phyloP scores from a whole-genome alignment of 176 grass and related monocot genomes.

The Miscanthus lutarioriparius region DNA sequence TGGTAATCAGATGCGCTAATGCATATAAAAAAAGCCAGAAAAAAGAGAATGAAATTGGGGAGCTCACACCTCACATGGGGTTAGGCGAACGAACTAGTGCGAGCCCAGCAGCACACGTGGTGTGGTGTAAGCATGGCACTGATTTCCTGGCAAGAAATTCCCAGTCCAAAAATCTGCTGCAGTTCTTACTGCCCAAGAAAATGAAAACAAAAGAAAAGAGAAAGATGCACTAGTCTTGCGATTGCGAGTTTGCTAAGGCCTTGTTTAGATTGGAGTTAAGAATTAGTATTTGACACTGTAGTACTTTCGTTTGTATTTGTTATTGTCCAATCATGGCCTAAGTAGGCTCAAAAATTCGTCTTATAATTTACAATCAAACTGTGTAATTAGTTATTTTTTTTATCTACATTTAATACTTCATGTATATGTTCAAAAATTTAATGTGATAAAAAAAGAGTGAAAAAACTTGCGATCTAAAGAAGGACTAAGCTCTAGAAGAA shows the following conservation, averaged over 20 bases:
- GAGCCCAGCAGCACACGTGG: background rate
- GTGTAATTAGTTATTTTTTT: too few species aligned
- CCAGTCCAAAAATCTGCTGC: background rate
- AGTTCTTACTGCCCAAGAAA: background rate
- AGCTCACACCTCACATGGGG: background rate
- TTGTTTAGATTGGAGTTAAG: too few species aligned
- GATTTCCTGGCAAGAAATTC: background rate
- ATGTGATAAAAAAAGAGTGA: too few species aligned
- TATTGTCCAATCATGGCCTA: too few species aligned
- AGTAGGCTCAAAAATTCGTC: too few species aligned
- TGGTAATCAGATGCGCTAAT: background rate
- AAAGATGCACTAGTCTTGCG: background rate
- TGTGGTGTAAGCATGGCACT: background rate
- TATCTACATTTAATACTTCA: too few species aligned
- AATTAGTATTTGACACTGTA: too few species aligned
- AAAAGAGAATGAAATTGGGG: background rate
- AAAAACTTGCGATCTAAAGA: too few species aligned
- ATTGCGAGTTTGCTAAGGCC: background rate
- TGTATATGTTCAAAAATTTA: too few species aligned
- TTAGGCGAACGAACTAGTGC: background rate
- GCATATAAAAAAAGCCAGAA: background rate
- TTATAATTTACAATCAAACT: too few species aligned
- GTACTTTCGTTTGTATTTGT: too few species aligned
- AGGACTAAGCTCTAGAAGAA: conserved; percentile 18
- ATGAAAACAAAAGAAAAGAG: background rate